Base-by-base conservation (phyloP, 768 basidiomycete species). In the Dioszegia aurantiaca region DNA sequence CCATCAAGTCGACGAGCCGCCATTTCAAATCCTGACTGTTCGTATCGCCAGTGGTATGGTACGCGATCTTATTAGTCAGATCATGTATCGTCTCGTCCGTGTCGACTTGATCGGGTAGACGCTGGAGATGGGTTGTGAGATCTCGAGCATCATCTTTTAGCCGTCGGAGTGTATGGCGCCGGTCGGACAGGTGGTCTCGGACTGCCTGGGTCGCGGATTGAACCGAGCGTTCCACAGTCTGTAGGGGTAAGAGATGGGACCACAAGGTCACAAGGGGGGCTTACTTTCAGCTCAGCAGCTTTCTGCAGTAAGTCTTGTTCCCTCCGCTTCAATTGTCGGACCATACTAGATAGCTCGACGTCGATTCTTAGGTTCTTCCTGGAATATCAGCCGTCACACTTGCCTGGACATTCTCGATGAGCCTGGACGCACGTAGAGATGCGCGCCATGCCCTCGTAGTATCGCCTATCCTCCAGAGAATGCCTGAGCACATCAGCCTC, bases 281-380 rank as follows among this genome's bases (percentile, higher is more conserved):
- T 45, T 45, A 70, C 69, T 39, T 64, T 63, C 16, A 67, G 47
- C 16, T 72, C 64, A 14, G 56, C 51, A 3, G 60, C 70, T 41
- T 56, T 61, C 39, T 55, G 36, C 4, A 62, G 51, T 9, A 72
- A 55, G 19, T 64, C 55, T 17, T 43, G 60, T 44, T 72, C 70
- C 23, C 58, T 17, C 19, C 56, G 46, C 19, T 67, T 58, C 5
- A 72, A 52, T 24, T 72, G 65, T 3, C 55, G 53, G 3, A 72
- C 62, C 6, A 61, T 55, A 16, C 57, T 24, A 36, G 63, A 63
- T 58, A 72, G 59, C 48, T 72, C 63, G 11, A 72, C 70, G 43
- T 72, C 70, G 5, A 72, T 53, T 19, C 49, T 56, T 1, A 72
- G 63, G 33, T 72, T 61, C 23, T 68, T 61, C n/a, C 70, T 72